Evolutionary conservation across 805 yeast species (phyloP), one percentile per base, ranked within the genome.

Genomic region (Candida nanaspora): DNA sequence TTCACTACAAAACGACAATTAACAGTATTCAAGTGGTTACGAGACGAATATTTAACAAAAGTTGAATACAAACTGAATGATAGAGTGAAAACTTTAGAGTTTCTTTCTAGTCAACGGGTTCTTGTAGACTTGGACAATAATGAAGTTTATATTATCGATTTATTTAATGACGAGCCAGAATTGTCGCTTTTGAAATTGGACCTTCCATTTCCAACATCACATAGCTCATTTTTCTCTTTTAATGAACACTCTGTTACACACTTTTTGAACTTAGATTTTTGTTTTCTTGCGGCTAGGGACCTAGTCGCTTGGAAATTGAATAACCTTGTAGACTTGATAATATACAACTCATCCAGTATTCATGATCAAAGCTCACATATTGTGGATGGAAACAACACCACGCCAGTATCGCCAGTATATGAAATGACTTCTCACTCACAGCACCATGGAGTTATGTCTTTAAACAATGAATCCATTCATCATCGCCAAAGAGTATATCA

Each of bases 61-160:
- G 42, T 44, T 33, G 62, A 55, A 22, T 57, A 51, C 40, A 49
- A 45, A 31, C 37, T 57, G 26, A 44, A 37, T 32, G 62, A 60
- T 36, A 51, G 44, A 31, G 46, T 56, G 10, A 51, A 47, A 36
- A 26, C 38, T 23, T 18, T 58, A 13, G 55, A 52, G 25, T 59
- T 55, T 37, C 43, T 57, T 20, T 49, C 49, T 32, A 33, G 45
- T 11, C 56, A 57, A 16, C 45, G 40, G 13, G 35, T 57, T 6
- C 36, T 57, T 2, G 40, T 52, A 13, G 54, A 42, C 3, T 43
- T 55, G 41, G 43, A 46, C n/a, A 56, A 46, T 42, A 53, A 54
- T 7, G 62, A 57, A 26, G 42, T 56, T 10, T 40, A 43, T 14
- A 14, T 46, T 35, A 18, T 40, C 39, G 33, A 44, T 40, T 15